Conservation (phyloP, 1,284 basidiomycete genomes). For the Puccinia novopanici region DNA sequence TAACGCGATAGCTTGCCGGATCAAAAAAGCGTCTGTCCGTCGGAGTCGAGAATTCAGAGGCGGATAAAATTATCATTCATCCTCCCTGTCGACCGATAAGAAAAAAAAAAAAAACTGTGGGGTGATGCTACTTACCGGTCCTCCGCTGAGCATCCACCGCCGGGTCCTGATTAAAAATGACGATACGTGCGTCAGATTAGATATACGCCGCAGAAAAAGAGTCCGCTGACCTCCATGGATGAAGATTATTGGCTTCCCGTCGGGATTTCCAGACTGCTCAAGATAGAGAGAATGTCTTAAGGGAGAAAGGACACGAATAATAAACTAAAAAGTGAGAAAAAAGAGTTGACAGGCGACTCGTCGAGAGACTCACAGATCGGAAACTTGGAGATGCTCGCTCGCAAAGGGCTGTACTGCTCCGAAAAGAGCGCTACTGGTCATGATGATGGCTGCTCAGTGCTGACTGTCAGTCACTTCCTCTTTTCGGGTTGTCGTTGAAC, state of each 20-base stretch:
- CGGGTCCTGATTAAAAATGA: constrained; percentile 29
- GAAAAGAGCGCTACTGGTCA: constrained; percentile 21
- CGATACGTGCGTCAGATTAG: background rate
- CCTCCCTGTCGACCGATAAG: constrained; percentile 52
- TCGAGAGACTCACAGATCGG: constrained; percentile 14
- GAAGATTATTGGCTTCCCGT: constrained; percentile 67
- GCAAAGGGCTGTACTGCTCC: constrained; percentile 4
- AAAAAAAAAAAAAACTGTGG: constrained; percentile 10
- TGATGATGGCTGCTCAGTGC: background rate
- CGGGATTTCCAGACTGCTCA: constrained; percentile 55
- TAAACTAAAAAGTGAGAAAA: background rate
- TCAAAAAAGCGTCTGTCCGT: constrained; percentile 75
- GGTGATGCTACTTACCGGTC: constrained; percentile 29
- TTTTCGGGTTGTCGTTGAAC: background rate
- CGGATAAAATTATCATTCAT: constrained; percentile 76
- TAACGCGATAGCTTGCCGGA: constrained; percentile 72
- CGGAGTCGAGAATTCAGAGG: constrained; percentile 61
- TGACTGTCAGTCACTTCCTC: background rate
- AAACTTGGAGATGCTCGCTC: constrained; percentile 28
- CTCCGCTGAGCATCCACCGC: constrained; percentile 37
- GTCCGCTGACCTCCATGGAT: constrained; percentile 66
- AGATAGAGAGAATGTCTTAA: constrained; percentile 54
- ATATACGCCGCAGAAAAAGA: background rate
- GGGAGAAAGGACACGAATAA: background rate
- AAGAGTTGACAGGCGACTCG: no score